phyloP scores from a whole-genome alignment of 2,329 filamentous ascomycete genomes.

The Talaromyces verruculosus region DNA sequence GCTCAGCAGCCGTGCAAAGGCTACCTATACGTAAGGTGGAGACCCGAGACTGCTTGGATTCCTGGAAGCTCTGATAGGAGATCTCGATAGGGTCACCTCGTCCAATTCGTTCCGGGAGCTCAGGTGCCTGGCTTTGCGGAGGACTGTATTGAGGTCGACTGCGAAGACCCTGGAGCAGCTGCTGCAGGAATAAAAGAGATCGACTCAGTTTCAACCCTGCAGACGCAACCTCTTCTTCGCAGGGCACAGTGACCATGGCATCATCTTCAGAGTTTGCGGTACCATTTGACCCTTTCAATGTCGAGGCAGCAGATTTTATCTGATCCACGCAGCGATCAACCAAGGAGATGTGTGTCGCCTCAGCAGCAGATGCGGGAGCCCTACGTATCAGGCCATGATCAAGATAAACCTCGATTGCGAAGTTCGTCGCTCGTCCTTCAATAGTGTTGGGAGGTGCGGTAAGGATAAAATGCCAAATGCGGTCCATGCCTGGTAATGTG shows the following conservation, averaged over 20 bases:
- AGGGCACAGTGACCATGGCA: constrained; percentile 53
- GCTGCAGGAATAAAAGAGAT: constrained; percentile 66
- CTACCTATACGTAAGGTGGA: constrained; percentile 65
- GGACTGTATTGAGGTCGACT: constrained; percentile 59
- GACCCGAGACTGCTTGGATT: constrained; percentile 59
- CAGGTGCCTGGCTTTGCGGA: constrained; percentile 60
- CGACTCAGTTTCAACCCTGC: constrained; percentile 66
- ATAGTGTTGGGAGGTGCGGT: constrained; percentile 65
- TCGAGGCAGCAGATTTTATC: constrained; percentile 62
- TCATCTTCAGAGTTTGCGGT: constrained; percentile 52
- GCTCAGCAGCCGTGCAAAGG: constrained; percentile 67
- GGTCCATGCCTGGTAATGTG: constrained; percentile 58
- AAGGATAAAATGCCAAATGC: constrained; percentile 81
- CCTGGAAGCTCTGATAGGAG: constrained; percentile 73
- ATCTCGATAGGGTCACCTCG: constrained; percentile 66
- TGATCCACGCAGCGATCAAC: constrained; percentile 72
- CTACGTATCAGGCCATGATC: constrained; percentile 47
- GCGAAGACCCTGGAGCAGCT: constrained; percentile 61
- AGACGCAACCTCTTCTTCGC: constrained; percentile 51
- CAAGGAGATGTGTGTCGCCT: constrained; percentile 65
- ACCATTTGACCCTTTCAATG: constrained; percentile 53
- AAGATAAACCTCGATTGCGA: constrained; percentile 74
- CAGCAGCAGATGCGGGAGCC: constrained; percentile 48
- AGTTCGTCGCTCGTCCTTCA: constrained; percentile 65
- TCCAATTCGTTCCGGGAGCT: constrained; percentile 54